Evolutionary conservation across 2,329 filamentous ascomycete species (phyloP).

Genomic region (Pestalotiopsis sp.): DNA sequence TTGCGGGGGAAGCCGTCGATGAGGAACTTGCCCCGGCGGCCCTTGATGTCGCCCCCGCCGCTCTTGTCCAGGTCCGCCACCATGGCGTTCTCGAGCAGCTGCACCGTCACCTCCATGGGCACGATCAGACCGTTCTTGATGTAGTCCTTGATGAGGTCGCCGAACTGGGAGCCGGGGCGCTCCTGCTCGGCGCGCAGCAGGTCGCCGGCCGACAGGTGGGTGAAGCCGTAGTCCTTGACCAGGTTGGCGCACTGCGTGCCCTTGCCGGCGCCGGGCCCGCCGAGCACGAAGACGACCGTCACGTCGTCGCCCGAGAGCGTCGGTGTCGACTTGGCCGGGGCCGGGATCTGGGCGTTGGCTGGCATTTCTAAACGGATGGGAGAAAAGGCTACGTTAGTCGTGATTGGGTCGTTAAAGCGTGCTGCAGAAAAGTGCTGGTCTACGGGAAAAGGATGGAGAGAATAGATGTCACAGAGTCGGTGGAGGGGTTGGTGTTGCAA

Average conservation of each 20-base stretch:
- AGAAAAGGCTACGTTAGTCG: neutral
- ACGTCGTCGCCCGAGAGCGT: slow-evolving; percentile 76
- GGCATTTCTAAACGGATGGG: slow-evolving; percentile 37
- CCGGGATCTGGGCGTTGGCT: slow-evolving; percentile 43
- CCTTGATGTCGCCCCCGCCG: slow-evolving; percentile 22
- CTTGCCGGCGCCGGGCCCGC: slow-evolving; percentile 93
- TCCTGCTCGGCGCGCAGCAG: slow-evolving; percentile 92
- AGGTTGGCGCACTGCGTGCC: slow-evolving; percentile 93
- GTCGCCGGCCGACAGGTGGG: slow-evolving; percentile 90
- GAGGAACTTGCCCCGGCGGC: slow-evolving; percentile 69
- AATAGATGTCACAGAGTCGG: neutral
- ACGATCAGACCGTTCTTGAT: slow-evolving; percentile 96
- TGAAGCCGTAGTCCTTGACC: slow-evolving; percentile 86
- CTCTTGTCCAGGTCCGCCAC: slow-evolving; percentile 61
- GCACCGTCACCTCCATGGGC: slow-evolving; percentile 97
- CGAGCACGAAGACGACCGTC: slow-evolving; percentile 95
- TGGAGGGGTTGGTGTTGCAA: neutral
- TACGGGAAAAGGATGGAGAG: neutral
- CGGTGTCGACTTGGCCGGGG: slow-evolving; percentile 60
- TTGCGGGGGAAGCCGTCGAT: slow-evolving; percentile 90
- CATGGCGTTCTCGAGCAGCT: slow-evolving; percentile 94
- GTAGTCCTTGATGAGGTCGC: slow-evolving; percentile 87
- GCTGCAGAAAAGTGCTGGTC: neutral
- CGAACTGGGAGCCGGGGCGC: slow-evolving; percentile 83
- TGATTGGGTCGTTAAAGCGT: neutral